Evolutionary conservation across 345 rosid species (phyloP).

Genomic region (Populus euphratica): DNA sequence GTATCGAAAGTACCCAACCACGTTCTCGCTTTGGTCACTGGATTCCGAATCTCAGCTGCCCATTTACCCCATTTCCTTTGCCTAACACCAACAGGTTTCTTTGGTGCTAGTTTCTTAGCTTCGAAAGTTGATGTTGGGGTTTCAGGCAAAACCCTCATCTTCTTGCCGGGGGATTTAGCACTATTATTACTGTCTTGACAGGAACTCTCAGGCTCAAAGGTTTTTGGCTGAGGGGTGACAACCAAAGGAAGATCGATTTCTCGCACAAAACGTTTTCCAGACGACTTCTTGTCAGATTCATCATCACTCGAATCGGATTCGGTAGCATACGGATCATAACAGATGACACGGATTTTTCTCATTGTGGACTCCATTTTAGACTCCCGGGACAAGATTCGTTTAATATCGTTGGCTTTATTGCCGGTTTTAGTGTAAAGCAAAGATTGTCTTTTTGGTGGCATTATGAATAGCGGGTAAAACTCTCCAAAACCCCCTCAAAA

Average conservation of each 20-base stretch:
- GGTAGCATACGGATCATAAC: slow-evolving; percentile 83
- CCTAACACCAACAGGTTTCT: slow-evolving; percentile 61
- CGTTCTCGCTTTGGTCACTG: slow-evolving; percentile 44
- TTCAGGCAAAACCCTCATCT: slow-evolving; percentile 22
- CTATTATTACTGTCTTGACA: slow-evolving; percentile 61
- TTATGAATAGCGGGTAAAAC: slow-evolving; percentile 24
- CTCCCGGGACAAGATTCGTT: slow-evolving; percentile 19
- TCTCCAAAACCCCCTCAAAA: slow-evolving; percentile 32
- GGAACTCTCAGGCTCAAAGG: slow-evolving; percentile 46
- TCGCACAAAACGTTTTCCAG: slow-evolving; percentile 47
- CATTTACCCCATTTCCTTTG: slow-evolving; percentile 86
- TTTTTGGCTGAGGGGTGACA: background rate
- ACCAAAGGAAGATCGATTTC: slow-evolving; percentile 51
- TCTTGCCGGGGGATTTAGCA: slow-evolving; percentile 31
- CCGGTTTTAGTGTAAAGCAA: slow-evolving; percentile 22
- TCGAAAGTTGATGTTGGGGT: background rate
- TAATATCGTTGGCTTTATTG: slow-evolving; percentile 25
- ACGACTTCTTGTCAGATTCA: slow-evolving; percentile 36
- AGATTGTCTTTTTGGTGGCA: slow-evolving; percentile 35
- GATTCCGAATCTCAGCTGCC: slow-evolving; percentile 87
- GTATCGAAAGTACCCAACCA: slow-evolving; percentile 85
- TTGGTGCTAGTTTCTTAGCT: background rate
- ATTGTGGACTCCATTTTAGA: slow-evolving; percentile 22
- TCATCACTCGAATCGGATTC: slow-evolving; percentile 83
- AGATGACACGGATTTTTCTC: slow-evolving; percentile 65